Conservation (phyloP, 805 yeast species). For the Kluyveromyces nonfermentans region DNA sequence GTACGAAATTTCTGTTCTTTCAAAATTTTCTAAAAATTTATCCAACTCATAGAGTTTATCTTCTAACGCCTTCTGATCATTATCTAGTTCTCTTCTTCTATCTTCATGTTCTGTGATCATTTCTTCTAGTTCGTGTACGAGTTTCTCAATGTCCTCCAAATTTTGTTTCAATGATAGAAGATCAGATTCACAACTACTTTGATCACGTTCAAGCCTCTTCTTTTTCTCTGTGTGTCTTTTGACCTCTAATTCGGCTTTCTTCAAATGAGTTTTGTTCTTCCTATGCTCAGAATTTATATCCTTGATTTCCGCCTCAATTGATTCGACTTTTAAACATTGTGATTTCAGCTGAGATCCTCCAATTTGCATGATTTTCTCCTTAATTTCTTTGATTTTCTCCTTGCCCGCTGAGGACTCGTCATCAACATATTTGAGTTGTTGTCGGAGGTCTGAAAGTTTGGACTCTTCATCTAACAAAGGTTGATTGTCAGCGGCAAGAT, state of each 20-base stretch:
- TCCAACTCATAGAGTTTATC: conserved; percentile 21
- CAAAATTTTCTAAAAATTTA: conserved; percentile 40
- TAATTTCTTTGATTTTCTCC: conserved; percentile 46
- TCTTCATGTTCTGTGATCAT: conserved; percentile 50
- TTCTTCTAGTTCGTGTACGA: conserved; percentile 43
- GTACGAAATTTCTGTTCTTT: conserved; percentile 58
- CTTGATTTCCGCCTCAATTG: conserved; percentile 57
- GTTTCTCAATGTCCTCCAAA: neutral
- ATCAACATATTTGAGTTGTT: conserved; percentile 38
- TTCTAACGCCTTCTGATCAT: conserved; percentile 38
- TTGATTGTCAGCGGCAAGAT: conserved; percentile 22
- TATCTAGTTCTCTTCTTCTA: conserved; percentile 36
- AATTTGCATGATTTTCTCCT: conserved; percentile 73
- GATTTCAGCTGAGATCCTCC: conserved; percentile 82
- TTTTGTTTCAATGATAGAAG: neutral
- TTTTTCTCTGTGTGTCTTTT: conserved; percentile 44
- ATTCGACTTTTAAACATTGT: conserved; percentile 76
- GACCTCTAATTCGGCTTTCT: conserved; percentile 57
- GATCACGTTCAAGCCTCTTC: conserved; percentile 26
- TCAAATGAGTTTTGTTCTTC: conserved; percentile 44
- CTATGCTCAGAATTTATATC: conserved; percentile 47
- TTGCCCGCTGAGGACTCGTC: conserved; percentile 45
- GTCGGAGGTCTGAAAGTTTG: conserved; percentile 28
- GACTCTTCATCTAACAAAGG: conserved; percentile 32
- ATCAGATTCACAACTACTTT: neutral